Evolutionary conservation across 2,329 filamentous ascomycete genomes (phyloP), one percentile per base, ranked within the genome.

Genomic region (Hymenoscyphus linearis): DNA sequence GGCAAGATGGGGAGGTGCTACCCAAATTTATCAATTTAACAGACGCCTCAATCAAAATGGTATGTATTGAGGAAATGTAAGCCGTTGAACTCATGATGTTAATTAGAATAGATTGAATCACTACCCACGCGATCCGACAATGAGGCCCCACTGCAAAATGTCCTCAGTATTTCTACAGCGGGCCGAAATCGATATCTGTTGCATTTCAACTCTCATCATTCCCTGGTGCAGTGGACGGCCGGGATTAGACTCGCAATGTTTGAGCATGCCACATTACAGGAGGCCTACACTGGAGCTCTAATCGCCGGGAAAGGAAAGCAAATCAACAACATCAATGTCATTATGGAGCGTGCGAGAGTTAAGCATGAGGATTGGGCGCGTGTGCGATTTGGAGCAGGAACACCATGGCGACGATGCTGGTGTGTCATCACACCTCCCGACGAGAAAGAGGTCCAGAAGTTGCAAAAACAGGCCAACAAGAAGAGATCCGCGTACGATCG

Each of bases 31-130:
- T 99, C 74, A 99, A 99, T 72, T 78, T 99, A 62, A 96, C 95
- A 6, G 95, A 99, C 81, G 95, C 95, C 22, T 96, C 95, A 0
- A 92, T 99, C 69, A 96, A 96, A 76, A 97, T 98, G 92, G 95
- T 97, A 82, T 68, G 76, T 66, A 35, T 27, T 58, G 52, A 18
- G 47, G 57, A 65, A 57, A 62, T 5, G 40, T 47, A 36, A 54
- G n/a, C 9, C 14, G 16, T 13, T 6, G 16, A n/a, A 58, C 44
- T 18, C 34, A 61, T 31, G 18, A 58, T 26, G 57, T 64, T 72
- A 64, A 75, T 66, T 59, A 9, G 59, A 16, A 26, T 62, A 93
- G 90, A 92, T 95, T 67, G 89, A 97, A 73, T 93, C 91, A 13
- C 82, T 99, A 52, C 92, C 93, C 2, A 96, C 95, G 58, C 87